These are phyloP conservation scores for Colletotrichum tofieldiae DNA, from an alignment of 2,329 filamentous ascomycete species.

Conservation along the genomic window DNA sequence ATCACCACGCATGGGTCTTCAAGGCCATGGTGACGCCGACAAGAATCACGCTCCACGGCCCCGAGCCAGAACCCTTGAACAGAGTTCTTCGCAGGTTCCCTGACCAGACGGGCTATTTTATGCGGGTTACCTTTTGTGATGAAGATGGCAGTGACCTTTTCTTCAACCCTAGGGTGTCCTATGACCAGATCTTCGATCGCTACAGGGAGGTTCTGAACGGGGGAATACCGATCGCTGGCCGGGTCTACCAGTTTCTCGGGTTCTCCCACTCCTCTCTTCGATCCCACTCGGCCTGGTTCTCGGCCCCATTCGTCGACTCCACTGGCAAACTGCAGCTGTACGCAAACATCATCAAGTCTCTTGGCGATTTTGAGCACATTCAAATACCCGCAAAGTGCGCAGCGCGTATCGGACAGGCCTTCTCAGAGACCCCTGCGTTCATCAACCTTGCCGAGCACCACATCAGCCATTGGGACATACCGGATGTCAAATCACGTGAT, in stretches of 20 bases:
- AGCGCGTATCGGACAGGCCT: constrained; percentile 76
- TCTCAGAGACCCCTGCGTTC: constrained; percentile 80
- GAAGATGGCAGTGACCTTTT: constrained; percentile 78
- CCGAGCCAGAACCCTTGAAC: constrained; percentile 78
- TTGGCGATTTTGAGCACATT: constrained; percentile 69
- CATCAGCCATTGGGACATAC: constrained; percentile 56
- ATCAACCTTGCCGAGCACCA: constrained; percentile 62
- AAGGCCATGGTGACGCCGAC: constrained; percentile 74
- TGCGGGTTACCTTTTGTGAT: constrained; percentile 81
- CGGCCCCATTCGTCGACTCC: constrained; percentile 62
- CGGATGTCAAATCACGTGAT: constrained; percentile 66
- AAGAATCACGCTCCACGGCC: constrained; percentile 70
- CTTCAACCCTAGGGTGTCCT: constrained; percentile 66
- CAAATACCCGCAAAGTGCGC: constrained; percentile 70
- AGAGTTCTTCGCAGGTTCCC: constrained; percentile 78
- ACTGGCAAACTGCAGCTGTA: constrained; percentile 53
- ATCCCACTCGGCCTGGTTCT: constrained; percentile 79
- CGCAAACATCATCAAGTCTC: constrained; percentile 59
- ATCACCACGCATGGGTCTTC: constrained; percentile 67
- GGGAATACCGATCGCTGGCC: constrained; percentile 76
- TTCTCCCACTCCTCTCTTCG: constrained; percentile 86
- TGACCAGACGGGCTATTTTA: constrained; percentile 73
- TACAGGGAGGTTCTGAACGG: constrained; percentile 73
- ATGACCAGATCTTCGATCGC: constrained; percentile 67
- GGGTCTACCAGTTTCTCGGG: constrained; percentile 77